Evolutionary conservation across 495 filamentous ascomycete genomes (phyloP), one percentile per base, ranked within the genome.

Genomic region (Lindgomyces ingoldianus): DNA sequence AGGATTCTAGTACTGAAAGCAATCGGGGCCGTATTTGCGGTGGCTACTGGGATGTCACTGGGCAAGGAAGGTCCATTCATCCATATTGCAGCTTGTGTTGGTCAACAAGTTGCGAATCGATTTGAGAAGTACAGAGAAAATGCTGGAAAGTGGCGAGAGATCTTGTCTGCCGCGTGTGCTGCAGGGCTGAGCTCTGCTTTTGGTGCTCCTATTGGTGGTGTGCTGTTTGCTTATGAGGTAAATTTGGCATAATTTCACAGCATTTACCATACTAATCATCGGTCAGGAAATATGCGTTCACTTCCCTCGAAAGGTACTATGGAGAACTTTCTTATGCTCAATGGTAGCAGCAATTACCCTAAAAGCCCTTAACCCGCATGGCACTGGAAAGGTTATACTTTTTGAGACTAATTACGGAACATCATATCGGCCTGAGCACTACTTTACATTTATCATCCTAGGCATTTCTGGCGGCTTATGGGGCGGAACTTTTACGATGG

Each of bases 51-150:
- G 8, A 80, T 84, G 79, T 83, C 78, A 59, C 70, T 84, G 19
- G 81, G 82, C 4, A 84, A 84, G 73, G 81, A 84, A 74, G 81
- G 82, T 0, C 82, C 81, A 2, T 84, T 84, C 55, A 81, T 84
- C 2, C 81, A 84, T 62, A 84, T 84, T n/a, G 78, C 78, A 4
- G 78, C 80, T 3, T 82, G 81, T 63, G 78, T 78, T 6, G 81
- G 80, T n/a, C 78, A 83, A 49, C 71, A 83, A 1, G 80, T 84
- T 0, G 80, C 76, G 12, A 74, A 57, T 24, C 49, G 69, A n/a
- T 81, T 84, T 51, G 79, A 78, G 0, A 82, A 82, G 59, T 83
- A 83, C 56, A 65, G 74, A 12, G 73, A 81, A 3, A 84, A 84
- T 64, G 75, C 76, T 1, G 72, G 78, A 39, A 80, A 80, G 53